Evolutionary conservation across 768 basidiomycete genomes (phyloP).

Genomic region (Cubamyces sp.): DNA sequence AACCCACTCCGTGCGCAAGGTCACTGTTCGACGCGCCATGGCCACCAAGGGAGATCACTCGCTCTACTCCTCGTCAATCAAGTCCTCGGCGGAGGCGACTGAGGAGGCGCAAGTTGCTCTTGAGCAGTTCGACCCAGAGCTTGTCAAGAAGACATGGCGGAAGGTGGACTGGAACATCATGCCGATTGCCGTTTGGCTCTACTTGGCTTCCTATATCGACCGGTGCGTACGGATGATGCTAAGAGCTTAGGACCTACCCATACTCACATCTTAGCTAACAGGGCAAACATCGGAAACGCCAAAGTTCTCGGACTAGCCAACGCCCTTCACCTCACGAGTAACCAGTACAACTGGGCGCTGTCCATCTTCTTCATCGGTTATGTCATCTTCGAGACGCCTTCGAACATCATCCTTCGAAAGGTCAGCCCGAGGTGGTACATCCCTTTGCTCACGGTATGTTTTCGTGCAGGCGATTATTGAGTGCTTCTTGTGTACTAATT

Average conservation of each 20-base stretch:
- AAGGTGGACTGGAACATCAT: constrained; percentile 41
- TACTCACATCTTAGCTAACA: neutral
- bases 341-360: constrained; percentile 45
- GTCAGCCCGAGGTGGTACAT: constrained; percentile 43
- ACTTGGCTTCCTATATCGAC: constrained; percentile 41
- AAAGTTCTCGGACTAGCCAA: constrained; percentile 34
- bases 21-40: constrained; percentile 13
- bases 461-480: constrained; percentile 23
- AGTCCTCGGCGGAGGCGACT: constrained; percentile 12
- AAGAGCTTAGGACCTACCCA: neutral
- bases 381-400: constrained; percentile 46
- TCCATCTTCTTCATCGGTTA: constrained; percentile 47
- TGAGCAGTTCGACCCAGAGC: constrained; percentile 25
- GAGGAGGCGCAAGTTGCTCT: constrained; percentile 18
- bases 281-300: constrained; percentile 40
- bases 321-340: constrained; percentile 31
- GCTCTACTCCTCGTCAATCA: constrained; percentile 12
- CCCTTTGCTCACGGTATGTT: constrained; percentile 39
- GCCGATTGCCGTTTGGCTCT: constrained; percentile 42
- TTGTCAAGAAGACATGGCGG: constrained; percentile 31
- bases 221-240: constrained; percentile 13
- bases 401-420: constrained; percentile 42
- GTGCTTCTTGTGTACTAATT: neutral
- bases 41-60: constrained; percentile 9
- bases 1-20: neutral